These are phyloP conservation scores for Gracilariopsis chorda DNA, from an alignment of 23 red algal species.

Conservation along the genomic window DNA sequence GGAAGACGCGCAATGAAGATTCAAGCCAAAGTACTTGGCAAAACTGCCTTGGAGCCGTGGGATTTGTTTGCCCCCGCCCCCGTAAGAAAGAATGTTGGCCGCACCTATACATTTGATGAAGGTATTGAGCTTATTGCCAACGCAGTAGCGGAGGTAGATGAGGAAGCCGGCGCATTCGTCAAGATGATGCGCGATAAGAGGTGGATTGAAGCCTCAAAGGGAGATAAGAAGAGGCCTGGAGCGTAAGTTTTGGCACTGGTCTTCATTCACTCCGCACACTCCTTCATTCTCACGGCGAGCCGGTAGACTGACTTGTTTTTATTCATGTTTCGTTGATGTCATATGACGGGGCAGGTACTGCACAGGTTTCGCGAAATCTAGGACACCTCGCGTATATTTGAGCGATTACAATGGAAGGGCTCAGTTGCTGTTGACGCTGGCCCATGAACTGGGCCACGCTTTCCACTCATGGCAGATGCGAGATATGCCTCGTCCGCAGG, in stretches of 20 bases:
- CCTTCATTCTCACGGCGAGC: background rate
- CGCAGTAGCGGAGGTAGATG: slow-evolving; percentile 64
- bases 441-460: slow-evolving; percentile 74
- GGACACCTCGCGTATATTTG: slow-evolving; percentile 69
- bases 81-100: slow-evolving; percentile 5
- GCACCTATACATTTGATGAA: slow-evolving; percentile 78
- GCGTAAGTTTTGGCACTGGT: slow-evolving; percentile 42
- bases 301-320: background rate
- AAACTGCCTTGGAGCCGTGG: slow-evolving; percentile 63
- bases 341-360: slow-evolving; percentile 34
- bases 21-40: slow-evolving; percentile 49
- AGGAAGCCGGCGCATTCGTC: slow-evolving; percentile 56
- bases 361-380: slow-evolving; percentile 69
- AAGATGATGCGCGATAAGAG: slow-evolving; percentile 61
- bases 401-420: slow-evolving; percentile 78
- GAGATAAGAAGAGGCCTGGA: slow-evolving; percentile 77
- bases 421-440: slow-evolving; percentile 45
- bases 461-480: slow-evolving; percentile 81
- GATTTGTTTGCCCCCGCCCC: slow-evolving; percentile 69
- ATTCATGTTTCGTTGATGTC: background rate
- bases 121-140: slow-evolving; percentile 73
- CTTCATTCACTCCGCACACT: background rate
- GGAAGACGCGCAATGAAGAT: slow-evolving; percentile 69
- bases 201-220: slow-evolving; percentile 81
- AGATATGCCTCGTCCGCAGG: slow-evolving; percentile 51